Conservation (phyloP, 345 rosid genomes). For the Theobroma cacao region DNA sequence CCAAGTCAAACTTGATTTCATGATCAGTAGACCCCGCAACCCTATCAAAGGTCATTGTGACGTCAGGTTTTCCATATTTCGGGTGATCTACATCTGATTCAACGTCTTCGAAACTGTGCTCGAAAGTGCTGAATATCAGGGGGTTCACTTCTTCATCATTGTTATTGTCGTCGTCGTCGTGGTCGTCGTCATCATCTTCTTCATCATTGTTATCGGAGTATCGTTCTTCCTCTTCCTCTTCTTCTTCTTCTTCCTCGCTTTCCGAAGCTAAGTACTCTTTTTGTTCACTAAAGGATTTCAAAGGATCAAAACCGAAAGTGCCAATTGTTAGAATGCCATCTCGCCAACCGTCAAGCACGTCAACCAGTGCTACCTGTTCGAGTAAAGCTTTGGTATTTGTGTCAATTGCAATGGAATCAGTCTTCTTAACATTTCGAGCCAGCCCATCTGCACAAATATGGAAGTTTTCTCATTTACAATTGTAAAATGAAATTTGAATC, state of each 20-base stretch:
- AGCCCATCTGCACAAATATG: slow-evolving; percentile 36
- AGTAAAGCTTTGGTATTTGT: slow-evolving; percentile 57
- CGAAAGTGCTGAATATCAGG: slow-evolving; percentile 43
- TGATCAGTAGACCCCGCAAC: slow-evolving; percentile 16
- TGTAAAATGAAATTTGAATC: not conserved
- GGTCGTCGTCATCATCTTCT: slow-evolving; percentile 26
- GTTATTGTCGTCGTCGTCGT: slow-evolving; percentile 31
- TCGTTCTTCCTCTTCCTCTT: slow-evolving; percentile 23
- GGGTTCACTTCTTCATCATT: slow-evolving; percentile 59
- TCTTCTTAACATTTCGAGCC: slow-evolving; percentile 47
- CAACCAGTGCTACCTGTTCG: slow-evolving; percentile 62
- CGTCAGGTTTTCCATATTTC: slow-evolving; percentile 13
- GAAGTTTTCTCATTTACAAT: not conserved
- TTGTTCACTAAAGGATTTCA: slow-evolving; percentile 37
- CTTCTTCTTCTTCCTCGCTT: slow-evolving; percentile 28
- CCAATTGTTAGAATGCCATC: slow-evolving; percentile 86
- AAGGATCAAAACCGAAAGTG: slow-evolving; percentile 75
- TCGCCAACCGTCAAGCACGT: slow-evolving; percentile 75
- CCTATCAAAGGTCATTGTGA: slow-evolving; percentile 24
- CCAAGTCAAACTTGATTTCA: slow-evolving; percentile 13
- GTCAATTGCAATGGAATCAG: slow-evolving; percentile 47
- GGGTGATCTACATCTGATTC: not conserved
- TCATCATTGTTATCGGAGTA: slow-evolving; percentile 13
- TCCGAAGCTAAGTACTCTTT: slow-evolving; percentile 24
- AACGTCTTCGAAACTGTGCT: slow-evolving; percentile 19